A percentile compares a stretch with the other conserved stretches of the same genome.
Evolutionary conservation across 2,329 filamentous ascomycete species (phyloP).

Genomic region (Colletotrichum sp.): DNA sequence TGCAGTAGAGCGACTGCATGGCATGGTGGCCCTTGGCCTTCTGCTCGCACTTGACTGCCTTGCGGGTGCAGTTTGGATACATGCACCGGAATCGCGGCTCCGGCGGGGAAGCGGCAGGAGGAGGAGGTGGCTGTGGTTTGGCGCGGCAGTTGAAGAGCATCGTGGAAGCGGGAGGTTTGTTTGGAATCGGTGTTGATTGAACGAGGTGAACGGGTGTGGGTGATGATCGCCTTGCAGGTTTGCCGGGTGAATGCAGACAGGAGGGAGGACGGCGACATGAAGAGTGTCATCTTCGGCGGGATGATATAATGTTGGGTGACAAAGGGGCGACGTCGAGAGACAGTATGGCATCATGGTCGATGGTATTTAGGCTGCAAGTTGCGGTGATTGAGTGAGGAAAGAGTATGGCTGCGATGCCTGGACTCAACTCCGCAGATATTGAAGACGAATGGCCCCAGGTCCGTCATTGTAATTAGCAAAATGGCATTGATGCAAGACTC

Average conservation of each 20-base stretch:
- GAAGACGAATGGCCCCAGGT: neutral
- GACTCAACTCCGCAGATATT: neutral
- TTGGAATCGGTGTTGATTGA: neutral
- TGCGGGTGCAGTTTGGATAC: slow-evolving; percentile 4
- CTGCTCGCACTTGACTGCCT: slow-evolving; percentile 16
- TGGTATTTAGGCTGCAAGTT: neutral
- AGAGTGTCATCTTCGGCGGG: neutral
- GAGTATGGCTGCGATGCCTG: neutral
- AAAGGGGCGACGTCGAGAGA: neutral
- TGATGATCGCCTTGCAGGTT: neutral
- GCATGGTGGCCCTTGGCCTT: neutral
- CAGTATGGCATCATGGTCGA: neutral
- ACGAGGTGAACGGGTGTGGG: neutral
- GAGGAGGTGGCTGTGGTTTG: neutral
- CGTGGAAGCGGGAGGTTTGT: neutral
- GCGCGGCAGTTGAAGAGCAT: slow-evolving; percentile 24
- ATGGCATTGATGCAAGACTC: neutral
- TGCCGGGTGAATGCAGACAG: neutral
- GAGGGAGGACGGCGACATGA: neutral
- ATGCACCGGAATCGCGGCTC: neutral
- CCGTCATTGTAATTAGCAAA: neutral
- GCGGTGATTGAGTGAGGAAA: neutral
- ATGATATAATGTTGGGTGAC: neutral
- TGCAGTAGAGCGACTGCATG: slow-evolving; percentile 20
- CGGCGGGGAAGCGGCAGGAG: neutral